Evolutionary conservation across 495 filamentous ascomycete species (phyloP), one percentile per base, ranked within the genome.

Genomic region (Durotheca rogersii): DNA sequence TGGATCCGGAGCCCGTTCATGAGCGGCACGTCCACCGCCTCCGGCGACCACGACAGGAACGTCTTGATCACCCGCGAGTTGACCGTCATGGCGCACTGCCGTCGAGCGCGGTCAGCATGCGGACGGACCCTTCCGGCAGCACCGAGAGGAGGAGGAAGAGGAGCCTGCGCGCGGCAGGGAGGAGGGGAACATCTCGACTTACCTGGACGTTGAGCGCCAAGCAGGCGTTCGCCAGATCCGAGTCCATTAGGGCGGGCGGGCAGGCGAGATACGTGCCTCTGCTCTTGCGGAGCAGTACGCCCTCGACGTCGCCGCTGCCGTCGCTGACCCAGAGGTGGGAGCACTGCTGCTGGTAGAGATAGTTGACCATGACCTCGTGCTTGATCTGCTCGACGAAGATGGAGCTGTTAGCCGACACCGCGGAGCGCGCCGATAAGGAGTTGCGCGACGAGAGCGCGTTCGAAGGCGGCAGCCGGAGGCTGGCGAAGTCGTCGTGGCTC

Each of bases 351-450:
- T 90, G 87, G 67, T 86, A 87, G 17, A 90, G 72, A 56, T 85
- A 89, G 60, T 86, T 89, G 31, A 85, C 86, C 86, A 90, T 90
- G 45, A 90, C 83, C 60, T 89, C 86, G 62, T 87, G 85, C 61
- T 87, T 89, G 62, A 90, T 87, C 52, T 89, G 85, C 47, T 88
- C 84, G 16, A 87, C 58, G 42, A 84, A 79, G 37, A 77, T 70
- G 12, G 82, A 84, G 53, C 75, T 81, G 17, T 67, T 67, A 11
- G 55, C 66, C 6, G 78, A 81, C 37, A 67, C 63, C 29, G 67
- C 60, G 29, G 73, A 72, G 12, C 64, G 66, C 1, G 55, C 68
- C 1, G 78, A 80, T 27, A 76, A 51, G 0, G 81, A 83, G 38
- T 72, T 71, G 53, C 76, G 72, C 17, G 79, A 72, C 10, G 75